These are phyloP conservation scores for Ascoidea tarda DNA, from an alignment of 805 yeast genomes.

Conservation along the genomic window DNA sequence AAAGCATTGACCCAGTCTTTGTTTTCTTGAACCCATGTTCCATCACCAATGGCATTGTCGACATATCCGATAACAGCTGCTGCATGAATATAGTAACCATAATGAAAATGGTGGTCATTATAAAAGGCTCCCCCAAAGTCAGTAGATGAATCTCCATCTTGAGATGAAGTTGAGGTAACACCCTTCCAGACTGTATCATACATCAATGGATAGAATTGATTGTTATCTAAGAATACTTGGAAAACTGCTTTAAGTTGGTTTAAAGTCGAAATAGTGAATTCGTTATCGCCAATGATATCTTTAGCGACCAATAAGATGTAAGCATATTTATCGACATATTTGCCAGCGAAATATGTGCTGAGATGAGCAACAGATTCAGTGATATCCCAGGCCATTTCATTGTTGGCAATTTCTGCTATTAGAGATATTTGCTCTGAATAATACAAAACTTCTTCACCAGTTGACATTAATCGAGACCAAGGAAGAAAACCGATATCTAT, in stretches of 20 bases:
- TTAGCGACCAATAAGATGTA: constrained; percentile 65
- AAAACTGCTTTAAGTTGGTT: constrained; percentile 54
- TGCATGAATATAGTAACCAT: constrained; percentile 62
- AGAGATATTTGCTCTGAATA: constrained; percentile 21
- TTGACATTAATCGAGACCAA: constrained; percentile 36
- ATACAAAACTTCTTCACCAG: constrained; percentile 21
- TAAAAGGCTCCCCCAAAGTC: constrained; percentile 66
- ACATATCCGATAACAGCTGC: constrained; percentile 48
- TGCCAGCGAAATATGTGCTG: constrained; percentile 88
- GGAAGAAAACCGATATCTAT: constrained; percentile 35
- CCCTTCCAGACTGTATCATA: constrained; percentile 79
- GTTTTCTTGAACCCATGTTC: constrained; percentile 37
- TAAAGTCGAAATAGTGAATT: constrained; percentile 35
- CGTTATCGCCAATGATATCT: constrained; percentile 42
- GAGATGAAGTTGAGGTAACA: constrained; percentile 52
- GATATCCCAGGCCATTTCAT: constrained; percentile 42
- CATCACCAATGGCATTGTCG: constrained; percentile 28
- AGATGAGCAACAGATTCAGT: constrained; percentile 47
- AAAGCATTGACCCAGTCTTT: constrained; percentile 40
- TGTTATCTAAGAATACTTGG: constrained; percentile 51
- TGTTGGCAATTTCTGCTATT: constrained; percentile 33
- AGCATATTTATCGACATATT: constrained; percentile 80
- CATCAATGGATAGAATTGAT: constrained; percentile 56
- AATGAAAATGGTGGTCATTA: constrained; percentile 69
- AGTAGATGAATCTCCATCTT: constrained; percentile 29